Conservation (phyloP, 305 asterid species). For the Fraxinus sp. region DNA sequence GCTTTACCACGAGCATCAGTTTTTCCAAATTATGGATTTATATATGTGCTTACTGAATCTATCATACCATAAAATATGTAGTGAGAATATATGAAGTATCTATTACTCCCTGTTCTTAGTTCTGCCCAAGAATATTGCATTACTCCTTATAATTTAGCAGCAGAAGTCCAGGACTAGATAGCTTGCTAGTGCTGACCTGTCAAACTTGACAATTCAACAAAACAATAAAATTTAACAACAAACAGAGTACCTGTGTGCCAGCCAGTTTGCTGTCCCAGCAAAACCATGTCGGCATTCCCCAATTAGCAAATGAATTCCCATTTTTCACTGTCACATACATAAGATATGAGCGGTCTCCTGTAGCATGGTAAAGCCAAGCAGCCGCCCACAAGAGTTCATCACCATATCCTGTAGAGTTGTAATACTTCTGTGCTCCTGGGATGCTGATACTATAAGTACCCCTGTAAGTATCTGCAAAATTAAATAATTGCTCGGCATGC, state of each 20-base stretch:
- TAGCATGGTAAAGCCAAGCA: slow-evolving; percentile 76
- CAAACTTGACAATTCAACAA: neutral
- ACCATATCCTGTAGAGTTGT: slow-evolving; percentile 60
- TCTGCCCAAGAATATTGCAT: neutral
- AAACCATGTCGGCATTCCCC: slow-evolving; percentile 60
- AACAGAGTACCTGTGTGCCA: slow-evolving; percentile 53
- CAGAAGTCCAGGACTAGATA: neutral
- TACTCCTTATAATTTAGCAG: neutral
- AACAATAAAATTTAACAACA: neutral
- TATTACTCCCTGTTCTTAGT: neutral
- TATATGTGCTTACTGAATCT: neutral
- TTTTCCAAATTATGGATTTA: neutral
- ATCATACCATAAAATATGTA: neutral
- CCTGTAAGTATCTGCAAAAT: slow-evolving; percentile 56
- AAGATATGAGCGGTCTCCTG: slow-evolving; percentile 42
- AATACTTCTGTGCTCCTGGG: slow-evolving; percentile 45
- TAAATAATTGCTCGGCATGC: slow-evolving; percentile 53
- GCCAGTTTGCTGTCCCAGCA: slow-evolving; percentile 65
- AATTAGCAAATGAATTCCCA: slow-evolving; percentile 46
- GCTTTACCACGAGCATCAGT: neutral
- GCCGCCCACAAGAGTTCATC: slow-evolving; percentile 86
- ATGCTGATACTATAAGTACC: slow-evolving; percentile 51
- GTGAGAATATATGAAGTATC: neutral
- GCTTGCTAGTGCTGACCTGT: neutral
- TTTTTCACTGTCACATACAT: slow-evolving; percentile 35